Conservation (phyloP, 2,329 filamentous ascomycete species). For the Fusarium staphyleae region DNA sequence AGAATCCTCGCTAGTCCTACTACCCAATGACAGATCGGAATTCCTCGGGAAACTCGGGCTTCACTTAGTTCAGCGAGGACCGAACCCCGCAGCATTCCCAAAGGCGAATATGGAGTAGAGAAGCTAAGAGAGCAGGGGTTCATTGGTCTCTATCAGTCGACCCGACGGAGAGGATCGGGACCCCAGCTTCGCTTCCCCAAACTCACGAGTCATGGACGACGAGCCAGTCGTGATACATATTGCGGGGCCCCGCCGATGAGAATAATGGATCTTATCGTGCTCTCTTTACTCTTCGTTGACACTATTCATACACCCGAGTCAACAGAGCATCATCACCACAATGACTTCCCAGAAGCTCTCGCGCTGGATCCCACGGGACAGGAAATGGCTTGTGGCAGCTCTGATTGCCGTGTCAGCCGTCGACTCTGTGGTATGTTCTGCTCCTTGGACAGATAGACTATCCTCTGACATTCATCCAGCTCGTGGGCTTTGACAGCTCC, state of each 20-base stretch:
- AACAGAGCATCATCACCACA: too few relatives aligned
- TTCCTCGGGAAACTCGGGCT: constrained; percentile 3
- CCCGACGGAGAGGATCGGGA: neutral
- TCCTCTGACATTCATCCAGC: constrained; percentile 3
- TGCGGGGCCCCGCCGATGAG: too few relatives aligned
- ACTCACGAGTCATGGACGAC: neutral
- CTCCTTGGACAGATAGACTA: neutral
- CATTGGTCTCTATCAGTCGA: neutral
- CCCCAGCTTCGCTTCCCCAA: neutral
- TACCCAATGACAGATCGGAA: neutral
- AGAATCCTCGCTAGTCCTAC: neutral
- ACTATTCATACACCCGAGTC: too few relatives aligned
- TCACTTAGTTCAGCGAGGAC: neutral
- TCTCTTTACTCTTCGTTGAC: too few relatives aligned
- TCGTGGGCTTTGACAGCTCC: constrained; percentile 11
- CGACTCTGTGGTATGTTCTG: constrained; percentile 8
- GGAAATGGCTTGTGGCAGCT: constrained; percentile 12
- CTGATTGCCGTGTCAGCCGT: constrained; percentile 10
- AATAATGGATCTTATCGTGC: too few relatives aligned
- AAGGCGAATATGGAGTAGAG: too few relatives aligned
- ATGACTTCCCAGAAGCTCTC: constrained; percentile 6
- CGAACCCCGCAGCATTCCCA: neutral
- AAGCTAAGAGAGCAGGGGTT: too few relatives aligned
- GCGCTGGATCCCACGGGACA: constrained; percentile 6
- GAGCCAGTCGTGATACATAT: neutral